Conservation (phyloP, 2,329 filamentous ascomycete genomes). For the Sporothrix brunneoviolacea region DNA sequence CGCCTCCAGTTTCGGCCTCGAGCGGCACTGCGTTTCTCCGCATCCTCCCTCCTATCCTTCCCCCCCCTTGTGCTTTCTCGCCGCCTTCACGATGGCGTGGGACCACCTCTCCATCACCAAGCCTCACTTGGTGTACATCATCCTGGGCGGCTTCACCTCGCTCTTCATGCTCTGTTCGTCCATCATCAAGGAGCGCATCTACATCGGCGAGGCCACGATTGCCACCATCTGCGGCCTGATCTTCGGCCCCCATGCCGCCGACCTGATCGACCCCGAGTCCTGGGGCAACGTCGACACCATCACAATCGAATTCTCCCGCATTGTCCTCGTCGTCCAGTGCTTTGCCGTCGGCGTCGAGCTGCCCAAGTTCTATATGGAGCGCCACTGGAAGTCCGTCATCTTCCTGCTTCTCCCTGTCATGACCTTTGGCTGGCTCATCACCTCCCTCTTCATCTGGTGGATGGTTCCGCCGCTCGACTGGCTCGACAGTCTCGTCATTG, state of each 20-base stretch:
- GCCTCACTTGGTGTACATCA: slow-evolving; percentile 97
- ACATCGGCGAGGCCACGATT: slow-evolving; percentile 97
- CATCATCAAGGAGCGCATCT: slow-evolving; percentile 95
- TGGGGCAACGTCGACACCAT: slow-evolving; percentile 85
- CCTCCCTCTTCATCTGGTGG: slow-evolving; percentile 92
- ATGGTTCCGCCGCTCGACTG: slow-evolving; percentile 72
- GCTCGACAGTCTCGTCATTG: slow-evolving; percentile 80
- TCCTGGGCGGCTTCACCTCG: slow-evolving; percentile 93
- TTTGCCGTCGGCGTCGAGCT: slow-evolving; percentile 88
- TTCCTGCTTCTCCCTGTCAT: slow-evolving; percentile 90
- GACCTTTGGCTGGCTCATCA: slow-evolving; percentile 92
- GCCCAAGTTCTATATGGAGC: slow-evolving; percentile 94
- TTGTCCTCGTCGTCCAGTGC: slow-evolving; percentile 86
- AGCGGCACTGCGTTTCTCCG: not conserved
- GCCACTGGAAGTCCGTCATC: slow-evolving; percentile 88
- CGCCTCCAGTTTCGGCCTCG: too few species aligned
- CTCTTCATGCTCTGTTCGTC: slow-evolving; percentile 98
- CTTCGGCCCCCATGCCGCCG: slow-evolving; percentile 77
- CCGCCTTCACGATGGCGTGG: slow-evolving; percentile 58
- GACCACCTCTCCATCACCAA: slow-evolving; percentile 78
- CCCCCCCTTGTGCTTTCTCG: not conserved
- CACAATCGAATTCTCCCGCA: slow-evolving; percentile 81
- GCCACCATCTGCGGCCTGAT: slow-evolving; percentile 83
- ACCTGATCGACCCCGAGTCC: slow-evolving; percentile 65
- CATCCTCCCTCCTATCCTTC: not conserved